Percentiles rank a stretch among this genome's conserved stretches.
phyloP scores from a whole-genome alignment of 768 basidiomycete genomes.

The Lentinula aciculospora region DNA sequence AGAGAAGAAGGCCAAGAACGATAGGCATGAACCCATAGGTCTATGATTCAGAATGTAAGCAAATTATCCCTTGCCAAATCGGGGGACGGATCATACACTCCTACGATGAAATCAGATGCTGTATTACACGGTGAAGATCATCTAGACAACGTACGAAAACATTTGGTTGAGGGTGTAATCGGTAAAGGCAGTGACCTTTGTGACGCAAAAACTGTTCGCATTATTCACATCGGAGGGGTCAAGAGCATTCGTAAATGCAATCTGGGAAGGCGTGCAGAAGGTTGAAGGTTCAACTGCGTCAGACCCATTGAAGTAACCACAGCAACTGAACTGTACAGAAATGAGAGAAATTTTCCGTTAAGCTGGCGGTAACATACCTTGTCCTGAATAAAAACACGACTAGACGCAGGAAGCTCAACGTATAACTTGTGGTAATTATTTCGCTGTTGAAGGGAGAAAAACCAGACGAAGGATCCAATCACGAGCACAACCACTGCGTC shows the following conservation, averaged over 20 bases:
- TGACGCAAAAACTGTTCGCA: constrained; percentile 59
- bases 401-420: constrained; percentile 35
- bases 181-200: constrained; percentile 59
- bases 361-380: constrained; percentile 35
- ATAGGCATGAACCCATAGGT: constrained; percentile 85
- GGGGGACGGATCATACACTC: constrained; percentile 28
- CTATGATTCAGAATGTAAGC: constrained; percentile 20
- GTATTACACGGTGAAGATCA: not conserved
- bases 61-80: not conserved
- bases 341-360: not conserved
- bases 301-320: constrained; percentile 76
- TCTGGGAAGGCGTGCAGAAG: constrained; percentile 44
- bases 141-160: constrained; percentile 64
- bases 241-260: constrained; percentile 32
- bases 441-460: constrained; percentile 70
- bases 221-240: constrained; percentile 30
- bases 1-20: constrained; percentile 67
- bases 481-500: constrained; percentile 57
- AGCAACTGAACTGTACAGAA: constrained; percentile 64
- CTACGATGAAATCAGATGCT: constrained; percentile 23
- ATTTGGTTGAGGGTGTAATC: constrained; percentile 73
- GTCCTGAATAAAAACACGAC: constrained; percentile 63
- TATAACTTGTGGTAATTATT: constrained; percentile 60
- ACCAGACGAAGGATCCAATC: constrained; percentile 76
- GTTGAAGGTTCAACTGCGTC: constrained; percentile 48